Evolutionary conservation across 176 grass and related monocot genomes (phyloP).

Genomic region (Bolboschoenus planiculmis): DNA sequence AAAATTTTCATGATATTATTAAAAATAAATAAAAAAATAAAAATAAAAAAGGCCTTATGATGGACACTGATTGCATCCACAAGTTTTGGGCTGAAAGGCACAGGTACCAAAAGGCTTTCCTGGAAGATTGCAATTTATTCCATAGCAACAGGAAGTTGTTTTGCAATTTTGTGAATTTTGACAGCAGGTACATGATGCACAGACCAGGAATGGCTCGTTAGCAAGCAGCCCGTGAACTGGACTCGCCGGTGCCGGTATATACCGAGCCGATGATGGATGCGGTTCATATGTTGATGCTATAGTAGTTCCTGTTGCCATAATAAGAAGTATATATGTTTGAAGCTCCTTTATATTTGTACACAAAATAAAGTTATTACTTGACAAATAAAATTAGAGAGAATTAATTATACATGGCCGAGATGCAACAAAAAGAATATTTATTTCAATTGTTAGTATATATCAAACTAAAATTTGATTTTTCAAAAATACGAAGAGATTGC

Average conservation of each 20-base stretch:
- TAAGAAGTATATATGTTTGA: no score
- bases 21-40: not conserved
- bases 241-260: not conserved
- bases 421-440: no score
- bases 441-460: no score
- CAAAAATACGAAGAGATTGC: no score
- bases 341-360: no score
- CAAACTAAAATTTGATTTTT: not conserved
- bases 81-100: constrained; percentile 55
- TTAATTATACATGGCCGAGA: no score
- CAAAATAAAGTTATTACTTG: no score
- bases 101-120: constrained; percentile 84
- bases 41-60: not conserved
- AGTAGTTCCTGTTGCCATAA: not conserved
- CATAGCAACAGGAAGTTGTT: constrained; percentile 59
- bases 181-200: constrained; percentile 1
- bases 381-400: no score
- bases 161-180: constrained; percentile 32
- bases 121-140: constrained; percentile 76
- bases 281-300: not conserved
- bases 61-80: constrained; percentile 36
- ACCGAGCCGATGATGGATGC: not conserved
- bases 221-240: not conserved
- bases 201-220: constrained; percentile 50
- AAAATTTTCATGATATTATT: no score